Percentiles rank a stretch among this genome's conserved stretches.
phyloP scores from a whole-genome alignment of 345 rosid species.

The Dipteronia dyeriana region DNA sequence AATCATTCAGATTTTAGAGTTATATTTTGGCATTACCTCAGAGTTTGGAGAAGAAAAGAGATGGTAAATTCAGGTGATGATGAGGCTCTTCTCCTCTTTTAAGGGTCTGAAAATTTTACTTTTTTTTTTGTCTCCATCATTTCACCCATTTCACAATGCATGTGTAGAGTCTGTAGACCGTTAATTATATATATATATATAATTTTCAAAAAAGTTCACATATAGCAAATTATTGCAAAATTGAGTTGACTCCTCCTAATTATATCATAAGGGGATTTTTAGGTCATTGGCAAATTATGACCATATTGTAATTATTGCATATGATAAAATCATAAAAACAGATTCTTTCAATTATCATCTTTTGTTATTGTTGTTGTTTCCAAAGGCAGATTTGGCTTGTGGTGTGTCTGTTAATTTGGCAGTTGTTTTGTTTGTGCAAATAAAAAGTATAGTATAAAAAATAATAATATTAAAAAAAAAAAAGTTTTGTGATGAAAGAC shows the following conservation, averaged over 20 bases:
- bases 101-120: not conserved
- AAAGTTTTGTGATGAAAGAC: no score
- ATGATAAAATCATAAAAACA: not conserved
- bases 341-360: not conserved
- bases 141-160: conserved; percentile 8
- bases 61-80: no score
- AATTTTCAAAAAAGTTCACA: no score
- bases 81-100: conserved; percentile 20
- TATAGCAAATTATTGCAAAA: not conserved
- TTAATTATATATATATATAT: not conserved
- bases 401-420: not conserved
- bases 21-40: conserved; percentile 6
- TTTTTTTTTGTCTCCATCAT: conserved; percentile 15
- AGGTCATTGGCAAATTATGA: not conserved
- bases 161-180: not conserved
- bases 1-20: no score
- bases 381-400: not conserved
- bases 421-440: no score
- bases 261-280: not conserved
- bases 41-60: no score
- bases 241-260: not conserved
- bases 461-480: no score
- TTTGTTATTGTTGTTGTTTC: not conserved
- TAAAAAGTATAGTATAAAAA: no score
- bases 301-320: not conserved